Conservation (phyloP, 768 basidiomycete species). For the Termitomyces sp. region DNA sequence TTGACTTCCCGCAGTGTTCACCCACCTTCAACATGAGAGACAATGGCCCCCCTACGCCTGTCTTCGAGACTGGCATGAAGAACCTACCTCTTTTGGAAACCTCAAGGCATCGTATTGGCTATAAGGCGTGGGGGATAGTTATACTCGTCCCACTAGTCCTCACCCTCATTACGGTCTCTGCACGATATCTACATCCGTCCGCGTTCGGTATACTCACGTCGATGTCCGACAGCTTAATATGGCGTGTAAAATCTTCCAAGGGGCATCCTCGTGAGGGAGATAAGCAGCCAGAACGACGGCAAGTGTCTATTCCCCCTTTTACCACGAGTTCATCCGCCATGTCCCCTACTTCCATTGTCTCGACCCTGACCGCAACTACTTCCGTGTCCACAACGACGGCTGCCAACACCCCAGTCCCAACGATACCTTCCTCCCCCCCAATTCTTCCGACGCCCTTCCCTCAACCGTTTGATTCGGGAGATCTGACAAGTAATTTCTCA, state of each 20-base stretch:
- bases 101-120: constrained; percentile 37
- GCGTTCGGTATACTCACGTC: constrained; percentile 35
- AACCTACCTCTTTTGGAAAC: not conserved
- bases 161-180: constrained; percentile 45
- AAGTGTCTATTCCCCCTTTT: constrained; percentile 8
- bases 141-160: constrained; percentile 52
- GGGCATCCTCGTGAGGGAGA: constrained; percentile 35
- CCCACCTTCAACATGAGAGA: constrained; percentile 10
- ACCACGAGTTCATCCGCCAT: constrained; percentile 10
- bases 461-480: constrained; percentile 57
- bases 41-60: constrained; percentile 5
- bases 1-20: constrained; percentile 7
- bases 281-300: constrained; percentile 18
- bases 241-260: constrained; percentile 22
- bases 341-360: constrained; percentile 5
- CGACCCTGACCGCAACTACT: constrained; percentile 14
- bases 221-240: constrained; percentile 19
- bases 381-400: constrained; percentile 15
- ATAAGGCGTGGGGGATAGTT: constrained; percentile 44
- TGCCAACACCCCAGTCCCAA: constrained; percentile 30
- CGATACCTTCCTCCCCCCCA: constrained; percentile 45
- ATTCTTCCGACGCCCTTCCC: constrained; percentile 71
- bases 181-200: constrained; percentile 45
- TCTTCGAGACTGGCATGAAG: constrained; percentile 8
- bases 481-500: constrained; percentile 61